Conservation (phyloP, 768 basidiomycete genomes). For the Naganishia kalamii region DNA sequence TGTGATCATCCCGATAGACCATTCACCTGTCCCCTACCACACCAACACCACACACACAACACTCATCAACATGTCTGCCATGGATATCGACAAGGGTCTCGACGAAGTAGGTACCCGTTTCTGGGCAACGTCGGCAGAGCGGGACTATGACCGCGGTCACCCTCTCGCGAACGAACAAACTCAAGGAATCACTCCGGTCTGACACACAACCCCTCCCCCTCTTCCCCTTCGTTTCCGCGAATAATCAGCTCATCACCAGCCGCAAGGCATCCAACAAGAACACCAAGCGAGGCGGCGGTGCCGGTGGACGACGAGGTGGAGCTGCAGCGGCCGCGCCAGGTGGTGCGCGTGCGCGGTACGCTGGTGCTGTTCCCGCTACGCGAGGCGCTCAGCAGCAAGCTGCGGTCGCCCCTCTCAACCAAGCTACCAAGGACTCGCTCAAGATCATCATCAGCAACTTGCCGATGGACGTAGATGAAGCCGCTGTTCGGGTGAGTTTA, state of each 20-base stretch:
- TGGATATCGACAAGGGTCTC: conserved; percentile 24
- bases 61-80: conserved; percentile 23
- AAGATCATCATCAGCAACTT: conserved; percentile 97
- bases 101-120: conserved; percentile 21
- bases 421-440: conserved; percentile 52
- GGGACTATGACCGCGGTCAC: background rate
- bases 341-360: conserved; percentile 42
- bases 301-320: conserved; percentile 31
- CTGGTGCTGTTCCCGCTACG: conserved; percentile 44
- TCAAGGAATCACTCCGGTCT: no score
- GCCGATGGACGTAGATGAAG: conserved; percentile 84
- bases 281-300: conserved; percentile 33
- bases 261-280: conserved; percentile 3
- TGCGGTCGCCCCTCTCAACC: conserved; percentile 25
- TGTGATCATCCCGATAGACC: background rate
- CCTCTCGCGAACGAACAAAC: background rate
- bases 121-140: background rate
- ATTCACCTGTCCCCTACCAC: background rate
- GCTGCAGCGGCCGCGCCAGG: conserved; percentile 42
- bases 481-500: conserved; percentile 74
- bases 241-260: conserved; percentile 37
- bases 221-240: background rate
- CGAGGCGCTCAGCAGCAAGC: conserved; percentile 24
- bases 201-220: conserved; percentile 5
- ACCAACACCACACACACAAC: background rate